Conservation (phyloP, 805 yeast genomes). For the Ogataea glucozyma region DNA sequence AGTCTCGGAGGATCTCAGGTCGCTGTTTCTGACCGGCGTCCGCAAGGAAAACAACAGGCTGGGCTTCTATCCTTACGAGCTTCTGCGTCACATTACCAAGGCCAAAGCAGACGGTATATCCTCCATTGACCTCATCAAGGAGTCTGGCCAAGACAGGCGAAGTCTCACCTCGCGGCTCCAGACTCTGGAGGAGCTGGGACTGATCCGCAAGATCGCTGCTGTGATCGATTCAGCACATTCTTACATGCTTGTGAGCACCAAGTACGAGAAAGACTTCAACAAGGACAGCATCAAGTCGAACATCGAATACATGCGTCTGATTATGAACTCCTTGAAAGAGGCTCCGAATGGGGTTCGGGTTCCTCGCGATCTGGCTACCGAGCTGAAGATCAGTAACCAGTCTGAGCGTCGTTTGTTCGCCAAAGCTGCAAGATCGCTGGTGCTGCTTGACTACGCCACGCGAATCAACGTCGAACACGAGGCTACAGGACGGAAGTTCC, state of each 20-base stretch:
- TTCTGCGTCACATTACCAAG: conserved; percentile 61
- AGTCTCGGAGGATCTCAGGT: conserved; percentile 57
- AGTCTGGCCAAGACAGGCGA: conserved; percentile 69
- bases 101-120: conserved; percentile 57
- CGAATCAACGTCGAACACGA: conserved; percentile 29
- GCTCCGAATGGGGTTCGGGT: conserved; percentile 65
- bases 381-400: conserved; percentile 50
- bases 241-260: conserved; percentile 51
- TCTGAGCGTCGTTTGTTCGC: conserved; percentile 38
- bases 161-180: conserved; percentile 66
- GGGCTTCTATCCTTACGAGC: conserved; percentile 56
- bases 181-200: conserved; percentile 49
- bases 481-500: conserved; percentile 23
- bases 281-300: conserved; percentile 22
- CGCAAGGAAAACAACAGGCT: conserved; percentile 50
- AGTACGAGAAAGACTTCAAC: conserved; percentile 34
- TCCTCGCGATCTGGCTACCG: conserved; percentile 59
- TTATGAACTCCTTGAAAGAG: conserved; percentile 51
- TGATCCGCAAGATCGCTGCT: conserved; percentile 43
- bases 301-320: conserved; percentile 27
- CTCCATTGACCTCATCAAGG: conserved; percentile 54
- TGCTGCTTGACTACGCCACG: conserved; percentile 34
- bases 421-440: conserved; percentile 51
- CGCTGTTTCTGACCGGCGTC: conserved; percentile 58
- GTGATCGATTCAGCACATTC: conserved; percentile 52